Base-by-base conservation (phyloP, 2,329 filamentous ascomycete genomes). In the Alternaria consortialis region DNA sequence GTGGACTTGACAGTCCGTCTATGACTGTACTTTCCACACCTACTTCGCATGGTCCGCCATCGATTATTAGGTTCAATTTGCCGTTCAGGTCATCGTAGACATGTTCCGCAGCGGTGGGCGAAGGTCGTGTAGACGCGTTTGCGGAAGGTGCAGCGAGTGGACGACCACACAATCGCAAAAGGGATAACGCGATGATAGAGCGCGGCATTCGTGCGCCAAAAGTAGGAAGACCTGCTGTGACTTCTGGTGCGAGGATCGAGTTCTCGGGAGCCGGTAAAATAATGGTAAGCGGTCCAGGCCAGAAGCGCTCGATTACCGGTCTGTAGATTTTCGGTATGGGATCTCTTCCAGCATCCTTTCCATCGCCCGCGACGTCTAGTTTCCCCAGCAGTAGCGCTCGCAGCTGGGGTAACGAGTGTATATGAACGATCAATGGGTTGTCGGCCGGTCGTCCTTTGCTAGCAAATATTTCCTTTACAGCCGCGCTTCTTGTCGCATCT, bases 21-120 rank as follows among this genome's bases (percentile, higher is more conserved):
- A 99, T 93, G 1, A 99, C 95, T 0, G 95, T 99, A 76, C 93
- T 97, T 80, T 99, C 95, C 0, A 99, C 93, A 1, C 95, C 95
- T 11, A 99, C 93, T 20, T 86, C 85, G 72, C 94, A 98, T 0
- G 89, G 81, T 0, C 95, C 95, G 2, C 94, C 95, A 68, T 99
- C 94, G 0, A 99, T 82, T 58, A 99, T 95, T 6, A 94, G 83
- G 70, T 91, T 88, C 66, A 99, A 96, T 50, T 90, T 87, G 0
- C 93, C 93, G 37, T 89, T 79, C 11, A 99, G 83, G 75, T 99
- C 95, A 63, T 97, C 89, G 23, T 88, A 84, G 12, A 99, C 95
- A 78, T 99, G 95, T 72, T 91, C 88, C 2, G 95, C 95, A 0
- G 91, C 90, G 0, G 95, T 99, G 0, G 95, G 94, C 2, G 92